These are phyloP conservation scores for Aspergillus sp. DNA, from an alignment of 2,329 filamentous ascomycete species.

Conservation along the genomic window DNA sequence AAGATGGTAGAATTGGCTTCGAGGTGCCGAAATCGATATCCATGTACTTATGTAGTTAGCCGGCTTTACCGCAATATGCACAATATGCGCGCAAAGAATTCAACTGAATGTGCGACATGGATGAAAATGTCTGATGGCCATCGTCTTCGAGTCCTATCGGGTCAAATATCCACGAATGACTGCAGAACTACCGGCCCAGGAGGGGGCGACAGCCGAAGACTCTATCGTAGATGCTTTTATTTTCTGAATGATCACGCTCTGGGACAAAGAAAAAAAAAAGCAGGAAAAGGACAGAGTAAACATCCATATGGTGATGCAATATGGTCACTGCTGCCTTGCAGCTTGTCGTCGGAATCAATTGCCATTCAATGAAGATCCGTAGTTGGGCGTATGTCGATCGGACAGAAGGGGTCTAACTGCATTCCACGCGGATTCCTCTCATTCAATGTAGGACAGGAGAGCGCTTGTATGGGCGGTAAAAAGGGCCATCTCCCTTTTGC, in stretches of 20 bases:
- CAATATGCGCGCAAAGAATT: too few species aligned
- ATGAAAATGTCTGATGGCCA: neutral
- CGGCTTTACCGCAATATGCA: too few species aligned
- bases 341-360: neutral
- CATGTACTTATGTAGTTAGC: too few species aligned
- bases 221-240: too few species aligned
- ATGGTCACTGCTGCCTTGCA: neutral
- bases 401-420: conserved; percentile 14
- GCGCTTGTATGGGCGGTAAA: neutral
- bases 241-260: neutral
- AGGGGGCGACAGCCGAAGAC: too few species aligned
- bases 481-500: neutral
- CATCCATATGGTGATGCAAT: neutral
- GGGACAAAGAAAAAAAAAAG: neutral
- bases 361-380: neutral
- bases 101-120: neutral
- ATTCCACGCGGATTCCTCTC: conserved; percentile 19
- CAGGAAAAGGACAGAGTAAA: neutral
- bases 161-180: too few species aligned
- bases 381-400: conserved; percentile 5
- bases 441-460: neutral
- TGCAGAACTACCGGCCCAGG: too few species aligned
- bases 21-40: too few species aligned
- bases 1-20: too few species aligned
- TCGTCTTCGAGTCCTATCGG: neutral